Evolutionary conservation across 257 asterid species (phyloP).

Genomic region (Marsdenia floribunda): DNA sequence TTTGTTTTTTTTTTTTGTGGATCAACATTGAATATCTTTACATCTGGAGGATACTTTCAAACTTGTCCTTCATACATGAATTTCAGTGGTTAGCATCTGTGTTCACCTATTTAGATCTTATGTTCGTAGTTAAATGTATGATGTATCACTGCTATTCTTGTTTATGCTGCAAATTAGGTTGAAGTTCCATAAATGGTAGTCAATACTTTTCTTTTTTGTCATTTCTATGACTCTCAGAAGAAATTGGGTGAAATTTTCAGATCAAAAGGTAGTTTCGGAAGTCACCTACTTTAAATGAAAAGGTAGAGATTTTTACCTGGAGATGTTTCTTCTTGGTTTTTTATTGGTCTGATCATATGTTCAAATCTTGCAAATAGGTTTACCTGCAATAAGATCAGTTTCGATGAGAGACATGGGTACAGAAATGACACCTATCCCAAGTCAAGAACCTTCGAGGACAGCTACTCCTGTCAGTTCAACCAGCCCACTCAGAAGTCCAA

Average conservation of each 20-base stretch:
- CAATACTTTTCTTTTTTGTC: background rate
- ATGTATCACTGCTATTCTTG: background rate
- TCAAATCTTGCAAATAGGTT: conserved; percentile 23
- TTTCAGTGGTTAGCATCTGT: background rate
- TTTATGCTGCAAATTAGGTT: background rate
- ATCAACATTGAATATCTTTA: background rate
- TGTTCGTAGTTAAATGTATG: background rate
- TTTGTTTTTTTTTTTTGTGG: no score
- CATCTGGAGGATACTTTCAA: background rate
- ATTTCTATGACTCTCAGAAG: background rate
- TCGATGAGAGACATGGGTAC: conserved; percentile 99
- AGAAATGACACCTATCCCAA: conserved; percentile 97
- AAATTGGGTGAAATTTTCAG: background rate
- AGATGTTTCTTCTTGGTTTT: background rate
- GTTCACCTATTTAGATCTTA: background rate
- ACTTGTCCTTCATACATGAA: background rate
- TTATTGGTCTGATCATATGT: background rate
- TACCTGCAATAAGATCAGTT: conserved; percentile 70
- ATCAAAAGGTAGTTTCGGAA: background rate
- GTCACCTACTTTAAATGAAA: background rate
- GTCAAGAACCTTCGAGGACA: conserved; percentile 97
- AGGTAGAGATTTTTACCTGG: background rate
- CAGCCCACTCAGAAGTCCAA: conserved; percentile 88
- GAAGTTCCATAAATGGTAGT: no score
- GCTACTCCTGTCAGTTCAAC: conserved; percentile 76